These are phyloP conservation scores for Lachancea kluyveri DNA, from an alignment of 805 yeast genomes.

Conservation along the genomic window DNA sequence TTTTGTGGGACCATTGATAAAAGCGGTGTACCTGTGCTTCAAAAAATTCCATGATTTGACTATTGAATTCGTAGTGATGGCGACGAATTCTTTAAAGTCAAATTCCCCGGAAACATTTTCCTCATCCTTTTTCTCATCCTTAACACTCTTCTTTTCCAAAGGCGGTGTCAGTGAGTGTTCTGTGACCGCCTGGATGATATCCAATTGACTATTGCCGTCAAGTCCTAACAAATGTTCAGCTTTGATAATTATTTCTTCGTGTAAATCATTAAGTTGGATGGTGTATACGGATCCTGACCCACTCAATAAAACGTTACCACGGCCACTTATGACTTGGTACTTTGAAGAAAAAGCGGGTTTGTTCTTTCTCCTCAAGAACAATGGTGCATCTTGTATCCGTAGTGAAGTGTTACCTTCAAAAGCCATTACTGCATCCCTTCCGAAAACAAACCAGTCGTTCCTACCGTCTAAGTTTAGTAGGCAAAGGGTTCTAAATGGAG, in stretches of 20 bases:
- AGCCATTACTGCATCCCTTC: slow-evolving; percentile 23
- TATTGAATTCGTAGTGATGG: slow-evolving; percentile 9
- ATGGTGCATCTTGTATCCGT: slow-evolving; percentile 11
- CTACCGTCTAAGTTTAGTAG: slow-evolving; percentile 20
- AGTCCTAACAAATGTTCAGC: slow-evolving; percentile 27
- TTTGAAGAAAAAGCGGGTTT: slow-evolving; percentile 14
- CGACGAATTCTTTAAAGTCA: slow-evolving; percentile 12
- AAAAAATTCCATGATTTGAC: slow-evolving; percentile 10
- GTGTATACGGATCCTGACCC: slow-evolving; percentile 26
- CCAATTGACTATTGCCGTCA: slow-evolving; percentile 25
- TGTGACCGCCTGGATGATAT: slow-evolving; percentile 20
- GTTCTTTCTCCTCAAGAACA: slow-evolving; percentile 3
- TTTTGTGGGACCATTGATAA: slow-evolving; percentile 19
- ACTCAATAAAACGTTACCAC: slow-evolving; percentile 27
- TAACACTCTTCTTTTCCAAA: background rate
- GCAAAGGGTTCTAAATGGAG: slow-evolving; percentile 17
- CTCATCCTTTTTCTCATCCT: background rate
- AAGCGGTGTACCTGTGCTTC: slow-evolving; percentile 8
- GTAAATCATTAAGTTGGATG: slow-evolving; percentile 19
- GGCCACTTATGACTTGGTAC: slow-evolving; percentile 23
- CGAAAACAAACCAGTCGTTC: slow-evolving; percentile 28
- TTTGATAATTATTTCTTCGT: slow-evolving; percentile 25
- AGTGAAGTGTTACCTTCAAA: slow-evolving; percentile 27
- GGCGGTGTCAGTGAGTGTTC: slow-evolving; percentile 8
- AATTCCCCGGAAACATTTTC: slow-evolving; percentile 14